A percentile compares a stretch with the other conserved stretches of the same genome.
phyloP scores from a whole-genome alignment of 2,329 filamentous ascomycete species.

The Cladorrhinum sp. region DNA sequence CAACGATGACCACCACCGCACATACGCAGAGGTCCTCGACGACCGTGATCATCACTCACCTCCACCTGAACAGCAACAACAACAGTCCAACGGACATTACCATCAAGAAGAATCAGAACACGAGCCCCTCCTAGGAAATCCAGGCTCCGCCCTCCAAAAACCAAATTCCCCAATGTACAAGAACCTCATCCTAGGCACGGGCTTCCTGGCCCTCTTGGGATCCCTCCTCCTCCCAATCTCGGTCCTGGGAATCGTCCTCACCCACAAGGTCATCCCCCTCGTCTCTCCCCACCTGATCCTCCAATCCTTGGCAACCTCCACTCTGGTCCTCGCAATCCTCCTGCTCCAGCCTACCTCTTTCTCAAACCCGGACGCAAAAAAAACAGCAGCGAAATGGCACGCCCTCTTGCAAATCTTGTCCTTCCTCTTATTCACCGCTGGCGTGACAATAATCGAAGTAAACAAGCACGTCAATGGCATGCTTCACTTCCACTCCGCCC shows the following conservation, averaged over 20 bases:
- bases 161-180: conserved; percentile 60
- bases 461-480: conserved; percentile 73
- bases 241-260: conserved; percentile 73
- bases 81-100: not conserved
- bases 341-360: conserved; percentile 79
- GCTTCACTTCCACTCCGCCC: conserved; percentile 73
- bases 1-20: not conserved
- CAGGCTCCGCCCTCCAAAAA: conserved; percentile 54
- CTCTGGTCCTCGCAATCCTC: conserved; percentile 76
- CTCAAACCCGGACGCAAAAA: conserved; percentile 66
- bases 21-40: not conserved
- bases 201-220: conserved; percentile 74
- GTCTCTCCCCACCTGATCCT: conserved; percentile 87
- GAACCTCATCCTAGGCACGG: conserved; percentile 82
- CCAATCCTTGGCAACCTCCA: conserved; percentile 64
- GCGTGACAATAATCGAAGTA: conserved; percentile 70
- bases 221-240: conserved; percentile 71
- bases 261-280: conserved; percentile 60
- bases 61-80: not conserved
- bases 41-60: not conserved
- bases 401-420: conserved; percentile 66
- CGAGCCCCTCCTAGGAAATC: conserved; percentile 44
- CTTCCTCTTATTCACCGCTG: conserved; percentile 59
- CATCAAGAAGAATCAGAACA: conserved; percentile 30
- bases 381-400: conserved; percentile 59